phyloP scores from a whole-genome alignment of 1,284 basidiomycete genomes.

The Rhodotorula mucilaginosa region DNA sequence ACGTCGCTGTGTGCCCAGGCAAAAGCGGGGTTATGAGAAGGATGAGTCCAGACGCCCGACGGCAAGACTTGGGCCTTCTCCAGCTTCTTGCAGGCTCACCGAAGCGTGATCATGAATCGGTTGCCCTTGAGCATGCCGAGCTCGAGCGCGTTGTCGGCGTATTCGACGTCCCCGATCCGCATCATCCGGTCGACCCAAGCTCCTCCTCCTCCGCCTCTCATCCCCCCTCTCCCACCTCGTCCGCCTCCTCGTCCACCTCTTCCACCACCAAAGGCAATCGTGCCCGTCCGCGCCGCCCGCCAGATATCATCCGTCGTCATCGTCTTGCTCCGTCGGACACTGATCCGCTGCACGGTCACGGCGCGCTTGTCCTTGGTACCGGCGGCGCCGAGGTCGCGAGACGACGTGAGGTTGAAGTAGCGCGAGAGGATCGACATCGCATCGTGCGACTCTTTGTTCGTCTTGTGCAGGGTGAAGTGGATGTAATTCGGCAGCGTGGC shows the following conservation, averaged over 20 bases:
- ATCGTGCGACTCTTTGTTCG: constrained; percentile 96
- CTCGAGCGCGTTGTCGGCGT: constrained; percentile 75
- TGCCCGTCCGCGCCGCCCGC: constrained; percentile 60
- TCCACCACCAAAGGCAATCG: constrained; percentile 47
- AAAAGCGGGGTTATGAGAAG: too few species aligned
- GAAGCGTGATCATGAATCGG: constrained; percentile 86
- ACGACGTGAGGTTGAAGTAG: constrained; percentile 63
- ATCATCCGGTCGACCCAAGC: constrained; percentile 68
- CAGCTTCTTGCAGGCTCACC: constrained; percentile 57
- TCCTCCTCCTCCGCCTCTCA: constrained; percentile 6
- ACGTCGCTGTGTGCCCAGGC: constrained; percentile 63
- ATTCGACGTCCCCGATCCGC: constrained; percentile 81
- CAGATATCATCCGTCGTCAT: constrained; percentile 69
- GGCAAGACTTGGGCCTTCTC: too few species aligned
- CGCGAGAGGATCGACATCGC: constrained; percentile 77
- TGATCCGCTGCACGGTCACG: constrained; percentile 89
- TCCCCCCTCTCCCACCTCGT: constrained; percentile 16
- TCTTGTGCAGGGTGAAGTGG: constrained; percentile 95
- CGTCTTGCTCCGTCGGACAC: constrained; percentile 72
- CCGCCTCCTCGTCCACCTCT: constrained; percentile 26
- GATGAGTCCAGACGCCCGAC: too few species aligned
- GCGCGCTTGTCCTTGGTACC: constrained; percentile 99
- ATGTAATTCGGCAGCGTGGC: constrained; percentile 67
- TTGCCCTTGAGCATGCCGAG: constrained; percentile 96
- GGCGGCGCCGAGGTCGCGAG: constrained; percentile 80